Percentiles rank a stretch among this genome's conserved stretches.
Evolutionary conservation across 805 yeast species (phyloP).

Genomic region (Saturnispora besseyi): DNA sequence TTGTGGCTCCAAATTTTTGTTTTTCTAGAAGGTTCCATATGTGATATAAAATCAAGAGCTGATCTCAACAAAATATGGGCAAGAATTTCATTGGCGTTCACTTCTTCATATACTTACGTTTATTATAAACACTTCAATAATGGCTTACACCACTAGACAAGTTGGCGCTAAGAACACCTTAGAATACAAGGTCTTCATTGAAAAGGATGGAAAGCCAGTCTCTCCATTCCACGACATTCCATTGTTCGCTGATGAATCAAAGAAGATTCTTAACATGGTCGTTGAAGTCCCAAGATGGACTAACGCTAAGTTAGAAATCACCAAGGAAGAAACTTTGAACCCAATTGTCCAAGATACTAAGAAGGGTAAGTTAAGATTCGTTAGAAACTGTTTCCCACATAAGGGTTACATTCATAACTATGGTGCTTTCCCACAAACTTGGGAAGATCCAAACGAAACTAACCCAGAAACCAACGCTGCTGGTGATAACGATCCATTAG

Average conservation of each 20-base stretch:
- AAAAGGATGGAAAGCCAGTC: conserved; percentile 87
- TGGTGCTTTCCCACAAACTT: conserved; percentile 96
- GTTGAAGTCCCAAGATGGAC: conserved; percentile 99
- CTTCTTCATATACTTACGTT: not conserved
- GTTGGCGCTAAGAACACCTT: conserved; percentile 93
- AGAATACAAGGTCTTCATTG: conserved; percentile 86
- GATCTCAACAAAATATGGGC: too few species aligned
- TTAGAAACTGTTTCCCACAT: conserved; percentile 96
- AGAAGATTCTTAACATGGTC: conserved; percentile 67
- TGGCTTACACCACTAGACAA: conserved; percentile 84
- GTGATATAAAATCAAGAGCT: too few species aligned
- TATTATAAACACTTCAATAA: conserved; percentile 20
- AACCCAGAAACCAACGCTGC: conserved; percentile 60
- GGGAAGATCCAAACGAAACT: conserved; percentile 64
- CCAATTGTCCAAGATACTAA: conserved; percentile 97
- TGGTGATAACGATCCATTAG: conserved; percentile 84
- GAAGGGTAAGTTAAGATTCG: conserved; percentile 93
- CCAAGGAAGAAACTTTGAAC: conserved; percentile 74
- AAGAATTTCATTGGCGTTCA: not conserved
- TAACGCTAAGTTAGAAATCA: conserved; percentile 93
- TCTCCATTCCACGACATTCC: conserved; percentile 95
- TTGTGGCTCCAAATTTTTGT: too few species aligned
- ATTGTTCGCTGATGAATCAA: conserved; percentile 87
- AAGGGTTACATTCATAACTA: conserved; percentile 98
- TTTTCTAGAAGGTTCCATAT: too few species aligned